Evolutionary conservation across 148 eudicot species (phyloP), one percentile per base, ranked within the genome.

Genomic region (Nyssa sinensis): DNA sequence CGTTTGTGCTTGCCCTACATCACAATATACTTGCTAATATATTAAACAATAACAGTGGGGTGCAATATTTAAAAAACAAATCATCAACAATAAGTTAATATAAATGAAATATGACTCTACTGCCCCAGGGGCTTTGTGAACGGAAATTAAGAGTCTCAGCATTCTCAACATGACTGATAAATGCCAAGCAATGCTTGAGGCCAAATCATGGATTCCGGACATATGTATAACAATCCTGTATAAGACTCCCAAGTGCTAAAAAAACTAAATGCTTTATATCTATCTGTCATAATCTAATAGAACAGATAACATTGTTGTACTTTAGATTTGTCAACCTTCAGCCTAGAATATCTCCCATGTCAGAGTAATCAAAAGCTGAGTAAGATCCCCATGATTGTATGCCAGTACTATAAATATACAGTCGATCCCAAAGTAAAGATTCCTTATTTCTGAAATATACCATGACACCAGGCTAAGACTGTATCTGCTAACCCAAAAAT

Each of bases 321-420:
- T 23, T 34, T 58, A 33, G 31, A 62, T 61, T 41, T 27, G 65
- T 17, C 44, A 53, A 37, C 66, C 53, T 41, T 25, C 61, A 17
- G 33, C 34, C 44, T 27, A 71, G 33, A 59, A 71, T 55, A 55
- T 71, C 74, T 59, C 2, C 51, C 58, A 28, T 27, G 37, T 62
- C 67, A 12, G 7, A 72, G 58, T 13, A 29, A 5, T 17, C 55
- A 37, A 60, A 39, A 41, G 25, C 37, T 62, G 39, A 61, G 75
- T 62, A 62, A 7, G 17, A 60, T 34, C 66, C 44, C 2, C 21
- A 71, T 13, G 25, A 58, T 24, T 28, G 74, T 19, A 37, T 41
- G 0, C 75, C 25, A 61, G 0, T 9, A 33, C n/a, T 3, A 55
- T 13, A 55, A 24, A 44, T 30, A 71, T 10, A 58, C 16, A 72